phyloP scores from a whole-genome alignment of 768 basidiomycete genomes.

The Tephrocybe sp. region DNA sequence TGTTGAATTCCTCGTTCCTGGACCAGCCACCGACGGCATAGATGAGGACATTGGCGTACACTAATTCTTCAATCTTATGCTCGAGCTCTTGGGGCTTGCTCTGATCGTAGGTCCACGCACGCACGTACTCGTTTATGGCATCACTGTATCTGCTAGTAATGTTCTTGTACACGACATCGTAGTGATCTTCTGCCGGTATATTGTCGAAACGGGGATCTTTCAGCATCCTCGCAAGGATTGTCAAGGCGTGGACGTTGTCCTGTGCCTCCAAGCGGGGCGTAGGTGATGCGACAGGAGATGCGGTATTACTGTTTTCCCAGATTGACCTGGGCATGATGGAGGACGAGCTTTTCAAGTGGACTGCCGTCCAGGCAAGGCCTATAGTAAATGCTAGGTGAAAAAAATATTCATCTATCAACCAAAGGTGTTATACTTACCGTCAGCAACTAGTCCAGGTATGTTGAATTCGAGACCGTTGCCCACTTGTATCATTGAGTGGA shows the following conservation, averaged over 20 bases:
- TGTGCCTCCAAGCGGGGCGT: slow-evolving; percentile 4
- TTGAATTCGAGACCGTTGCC: slow-evolving; percentile 66
- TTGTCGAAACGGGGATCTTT: slow-evolving; percentile 42
- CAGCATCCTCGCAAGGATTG: slow-evolving; percentile 54
- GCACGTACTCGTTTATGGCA: slow-evolving; percentile 39
- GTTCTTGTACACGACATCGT: slow-evolving; percentile 29
- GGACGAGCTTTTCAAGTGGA: slow-evolving; percentile 39
- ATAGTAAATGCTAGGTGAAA: neutral
- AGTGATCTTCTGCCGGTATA: slow-evolving; percentile 12
- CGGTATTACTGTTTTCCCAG: slow-evolving; percentile 13
- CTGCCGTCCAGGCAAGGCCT: slow-evolving; percentile 61
- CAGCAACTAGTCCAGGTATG: slow-evolving; percentile 56
- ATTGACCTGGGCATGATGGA: slow-evolving; percentile 29
- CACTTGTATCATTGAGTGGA: slow-evolving; percentile 61
- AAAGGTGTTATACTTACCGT: slow-evolving; percentile 48
- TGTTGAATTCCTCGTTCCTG: slow-evolving; percentile 40
- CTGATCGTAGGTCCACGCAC: slow-evolving; percentile 43
- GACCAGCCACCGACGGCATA: slow-evolving; percentile 59
- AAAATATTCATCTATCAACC: neutral
- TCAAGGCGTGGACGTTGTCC: slow-evolving; percentile 43
- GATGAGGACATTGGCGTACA: slow-evolving; percentile 55
- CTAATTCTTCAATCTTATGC: slow-evolving; percentile 61
- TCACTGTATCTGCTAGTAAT: slow-evolving; percentile 37
- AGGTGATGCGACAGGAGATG: slow-evolving; percentile 1
- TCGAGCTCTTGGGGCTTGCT: slow-evolving; percentile 36